A percentile compares a stretch with the other conserved stretches of the same genome.
Evolutionary conservation across 768 basidiomycete genomes (phyloP).

Genomic region (Podaxis pistillaris): DNA sequence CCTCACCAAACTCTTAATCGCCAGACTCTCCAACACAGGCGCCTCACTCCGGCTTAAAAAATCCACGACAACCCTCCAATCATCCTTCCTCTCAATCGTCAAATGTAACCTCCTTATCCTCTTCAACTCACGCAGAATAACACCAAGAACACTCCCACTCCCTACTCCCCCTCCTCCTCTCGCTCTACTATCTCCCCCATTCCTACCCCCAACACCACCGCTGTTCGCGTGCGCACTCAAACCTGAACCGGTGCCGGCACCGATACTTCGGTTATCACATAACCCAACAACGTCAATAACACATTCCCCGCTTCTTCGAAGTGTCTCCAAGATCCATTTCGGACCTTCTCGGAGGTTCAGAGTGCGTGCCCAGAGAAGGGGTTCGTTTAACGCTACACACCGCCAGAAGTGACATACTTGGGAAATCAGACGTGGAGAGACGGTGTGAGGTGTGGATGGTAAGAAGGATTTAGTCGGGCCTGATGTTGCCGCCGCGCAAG

Average conservation of each 20-base stretch:
- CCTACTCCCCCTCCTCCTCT: not conserved
- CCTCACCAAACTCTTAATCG: constrained; percentile 1
- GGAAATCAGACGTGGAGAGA: not conserved
- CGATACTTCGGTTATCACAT: not conserved
- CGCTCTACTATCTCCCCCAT: not conserved
- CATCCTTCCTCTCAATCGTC: constrained; percentile 10
- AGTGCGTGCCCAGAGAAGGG: constrained; percentile 5
- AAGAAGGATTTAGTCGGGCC: not conserved
- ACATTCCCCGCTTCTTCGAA: constrained; percentile 4
- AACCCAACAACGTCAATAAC: not conserved
- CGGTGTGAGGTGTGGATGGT: not conserved
- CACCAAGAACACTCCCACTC: not conserved
- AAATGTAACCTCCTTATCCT: constrained; percentile 10
- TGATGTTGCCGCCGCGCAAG: not conserved
- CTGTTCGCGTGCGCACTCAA: not conserved
- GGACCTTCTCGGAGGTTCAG: constrained; percentile 9
- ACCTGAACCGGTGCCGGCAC: not conserved
- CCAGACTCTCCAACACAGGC: constrained; percentile 7
- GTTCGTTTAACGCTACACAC: not conserved
- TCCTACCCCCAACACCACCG: not conserved
- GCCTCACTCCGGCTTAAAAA: not conserved
- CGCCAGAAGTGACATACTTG: constrained; percentile 12
- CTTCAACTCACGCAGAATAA: not conserved
- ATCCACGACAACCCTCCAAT: constrained; percentile 8
- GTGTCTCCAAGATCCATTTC: constrained; percentile 2